Evolutionary conservation across 768 basidiomycete genomes (phyloP), one percentile per base, ranked within the genome.

Genomic region (Punctularia strigosozonata): DNA sequence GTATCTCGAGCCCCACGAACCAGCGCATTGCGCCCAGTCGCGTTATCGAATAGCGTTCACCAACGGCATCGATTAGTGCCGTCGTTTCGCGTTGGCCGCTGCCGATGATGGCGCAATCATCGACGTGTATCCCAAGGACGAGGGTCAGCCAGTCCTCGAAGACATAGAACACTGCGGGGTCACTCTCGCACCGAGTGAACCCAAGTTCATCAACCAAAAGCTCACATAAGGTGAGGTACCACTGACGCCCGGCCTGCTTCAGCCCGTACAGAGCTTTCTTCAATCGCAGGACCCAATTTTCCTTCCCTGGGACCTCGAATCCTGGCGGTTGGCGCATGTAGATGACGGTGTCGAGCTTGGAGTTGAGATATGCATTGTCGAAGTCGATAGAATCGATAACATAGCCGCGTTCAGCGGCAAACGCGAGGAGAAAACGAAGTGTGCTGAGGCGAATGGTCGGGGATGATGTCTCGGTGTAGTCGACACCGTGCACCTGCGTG

Each of bases 391-490:
- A 49, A 26, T 55, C 39, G 5, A 61, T 19, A 8, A 53, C 48
- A 12, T 49, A 41, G 40, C 52, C 44, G 7, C 43, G 5, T 1
- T 7, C 18, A 10, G 50, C 50, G 5, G 49, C 44, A 3, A 59
- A 24, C 0, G 59, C 46, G 8, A 57, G 37, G 14, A 62, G 20
- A 0, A 50, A 35, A 12, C 57, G 50, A 10, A 56, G 31, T 1
- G 49, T 43, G 2, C 45, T 46, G 4, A 54, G 43, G 7, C 44
- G 43, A 0, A 51, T 50, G 0, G 61, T 50, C 0, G 64, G 63
- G 0, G 59, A 46, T 32, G 52, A 65, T 0, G 61, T 65, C 12
- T 66, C 60, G 20, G 46, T 37, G 48, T 58, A 71, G 42, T 72
- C 59, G 10, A 65, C 42, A 0, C 69, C 61, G 1, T 50, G 50